A percentile compares a stretch with the other conserved stretches of the same genome.
Evolutionary conservation across 2,329 filamentous ascomycete genomes (phyloP).

Genomic region (Nectriaceae sp.): DNA sequence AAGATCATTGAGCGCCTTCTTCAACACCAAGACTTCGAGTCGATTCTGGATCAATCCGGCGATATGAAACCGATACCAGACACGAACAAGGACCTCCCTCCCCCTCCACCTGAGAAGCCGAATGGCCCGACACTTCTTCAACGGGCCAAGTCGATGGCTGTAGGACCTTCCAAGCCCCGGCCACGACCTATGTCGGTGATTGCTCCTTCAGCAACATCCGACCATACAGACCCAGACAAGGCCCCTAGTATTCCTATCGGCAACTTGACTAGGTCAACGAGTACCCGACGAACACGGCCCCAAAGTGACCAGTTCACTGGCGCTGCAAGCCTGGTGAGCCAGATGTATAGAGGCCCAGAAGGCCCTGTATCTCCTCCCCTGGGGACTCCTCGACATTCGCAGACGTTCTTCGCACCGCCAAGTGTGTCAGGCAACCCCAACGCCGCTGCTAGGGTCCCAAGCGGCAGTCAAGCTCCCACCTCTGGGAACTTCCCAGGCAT

Average conservation of each 20-base stretch:
- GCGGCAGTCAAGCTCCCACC: slow-evolving; percentile 46
- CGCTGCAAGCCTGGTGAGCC: slow-evolving; percentile 76
- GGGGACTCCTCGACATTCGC: slow-evolving; percentile 58
- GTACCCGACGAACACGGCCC: slow-evolving; percentile 56
- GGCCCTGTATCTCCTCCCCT: slow-evolving; percentile 59
- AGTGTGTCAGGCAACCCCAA: slow-evolving; percentile 52
- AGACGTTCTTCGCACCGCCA: slow-evolving; percentile 63
- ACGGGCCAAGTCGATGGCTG: slow-evolving; percentile 62
- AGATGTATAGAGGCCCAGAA: slow-evolving; percentile 82
- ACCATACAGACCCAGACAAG: slow-evolving; percentile 67
- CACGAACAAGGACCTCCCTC: slow-evolving; percentile 82
- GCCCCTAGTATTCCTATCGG: slow-evolving; percentile 75
- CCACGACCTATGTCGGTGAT: slow-evolving; percentile 61
- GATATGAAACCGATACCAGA: slow-evolving; percentile 49
- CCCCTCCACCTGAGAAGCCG: slow-evolving; percentile 52
- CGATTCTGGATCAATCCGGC: slow-evolving; percentile 81
- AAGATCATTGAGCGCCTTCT: slow-evolving; percentile 96
- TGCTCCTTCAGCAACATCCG: slow-evolving; percentile 42
- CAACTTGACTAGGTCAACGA: slow-evolving; percentile 54
- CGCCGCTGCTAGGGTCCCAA: slow-evolving; percentile 54
- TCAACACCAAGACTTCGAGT: slow-evolving; percentile 92
- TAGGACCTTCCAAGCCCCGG: slow-evolving; percentile 48
- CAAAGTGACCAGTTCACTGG: slow-evolving; percentile 65
- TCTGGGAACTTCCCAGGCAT: slow-evolving; percentile 73
- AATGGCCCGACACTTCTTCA: slow-evolving; percentile 55